phyloP scores from a whole-genome alignment of 345 rosid genomes.

The Cardamine occulta region DNA sequence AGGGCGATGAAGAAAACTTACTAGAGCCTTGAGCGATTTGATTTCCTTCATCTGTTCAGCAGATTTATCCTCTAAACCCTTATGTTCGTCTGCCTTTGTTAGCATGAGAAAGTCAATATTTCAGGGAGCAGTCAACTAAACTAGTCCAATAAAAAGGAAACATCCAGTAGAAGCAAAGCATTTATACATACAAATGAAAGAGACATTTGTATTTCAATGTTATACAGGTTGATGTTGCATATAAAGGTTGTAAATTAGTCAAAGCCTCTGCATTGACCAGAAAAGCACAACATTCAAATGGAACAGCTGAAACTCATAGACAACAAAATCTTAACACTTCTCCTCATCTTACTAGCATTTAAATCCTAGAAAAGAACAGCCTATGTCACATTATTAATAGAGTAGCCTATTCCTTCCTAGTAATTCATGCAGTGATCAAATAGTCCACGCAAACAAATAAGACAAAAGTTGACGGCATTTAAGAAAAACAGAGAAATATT shows the following conservation, averaged over 20 bases:
- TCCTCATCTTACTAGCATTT: conserved; percentile 25
- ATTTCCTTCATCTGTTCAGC: conserved; percentile 69
- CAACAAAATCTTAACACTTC: not conserved
- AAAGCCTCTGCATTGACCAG: conserved; percentile 15
- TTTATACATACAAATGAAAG: conserved; percentile 1
- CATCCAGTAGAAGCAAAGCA: not conserved
- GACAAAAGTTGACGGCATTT: conserved; percentile 9
- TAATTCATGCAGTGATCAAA: conserved; percentile 18
- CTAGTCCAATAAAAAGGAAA: conserved; percentile 12
- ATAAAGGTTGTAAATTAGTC: conserved; percentile 1
- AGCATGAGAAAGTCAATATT: conserved; percentile 41
- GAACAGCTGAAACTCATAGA: conserved; percentile 8
- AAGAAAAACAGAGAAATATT: conserved; percentile 22
- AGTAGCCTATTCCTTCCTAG: conserved; percentile 1
- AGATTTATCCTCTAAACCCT: conserved; percentile 60
- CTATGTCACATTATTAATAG: not conserved
- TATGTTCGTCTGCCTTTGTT: conserved; percentile 70
- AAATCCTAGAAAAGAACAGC: conserved; percentile 11
- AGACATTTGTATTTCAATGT: conserved; percentile 18
- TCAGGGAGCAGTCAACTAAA: conserved; percentile 20
- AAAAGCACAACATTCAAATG: conserved; percentile 9
- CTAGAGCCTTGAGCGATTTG: conserved; percentile 64
- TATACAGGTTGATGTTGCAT: conserved; percentile 5
- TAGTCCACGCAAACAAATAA: conserved; percentile 7
- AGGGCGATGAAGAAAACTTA: conserved; percentile 45